Evolutionary conservation across 2,329 filamentous ascomycete genomes (phyloP).

Genomic region (Pleomassaria siparia): DNA sequence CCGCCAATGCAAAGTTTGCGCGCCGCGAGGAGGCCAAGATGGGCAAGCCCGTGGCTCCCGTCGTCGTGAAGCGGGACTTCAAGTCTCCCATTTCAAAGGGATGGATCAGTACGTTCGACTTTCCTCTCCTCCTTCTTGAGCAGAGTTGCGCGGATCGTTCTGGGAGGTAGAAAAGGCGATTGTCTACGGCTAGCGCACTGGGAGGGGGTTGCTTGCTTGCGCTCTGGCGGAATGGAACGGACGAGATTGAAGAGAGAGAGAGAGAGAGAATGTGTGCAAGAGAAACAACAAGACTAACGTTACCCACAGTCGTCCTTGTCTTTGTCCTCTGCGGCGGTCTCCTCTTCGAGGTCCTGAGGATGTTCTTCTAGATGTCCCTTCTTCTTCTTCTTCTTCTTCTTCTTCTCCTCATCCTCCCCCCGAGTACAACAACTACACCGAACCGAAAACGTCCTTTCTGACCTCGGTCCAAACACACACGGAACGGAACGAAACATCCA

Average conservation of each 20-base stretch:
- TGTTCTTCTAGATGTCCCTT: conserved; percentile 43
- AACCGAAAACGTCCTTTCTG: too few relatives aligned
- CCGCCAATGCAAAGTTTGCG: conserved; percentile 76
- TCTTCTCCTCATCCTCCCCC: neutral
- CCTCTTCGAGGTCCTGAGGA: conserved; percentile 58
- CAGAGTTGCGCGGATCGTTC: neutral
- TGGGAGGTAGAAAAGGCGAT: neutral
- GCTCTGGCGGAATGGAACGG: neutral
- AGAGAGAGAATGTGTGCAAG: neutral
- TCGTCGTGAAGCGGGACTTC: conserved; percentile 56
- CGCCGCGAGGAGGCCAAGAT: conserved; percentile 72
- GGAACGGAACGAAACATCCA: too few relatives aligned
- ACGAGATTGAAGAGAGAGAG: too few relatives aligned
- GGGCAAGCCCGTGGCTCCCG: conserved; percentile 60
- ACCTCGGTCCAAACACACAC: too few relatives aligned
- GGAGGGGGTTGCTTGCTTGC: too few relatives aligned
- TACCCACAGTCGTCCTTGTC: conserved; percentile 56
- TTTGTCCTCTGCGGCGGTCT: conserved; percentile 65
- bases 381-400: neutral
- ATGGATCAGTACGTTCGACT: conserved; percentile 61
- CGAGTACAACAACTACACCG: neutral
- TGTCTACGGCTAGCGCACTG: too few relatives aligned
- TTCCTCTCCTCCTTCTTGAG: neutral
- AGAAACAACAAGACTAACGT: neutral
- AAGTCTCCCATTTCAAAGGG: conserved; percentile 58